Conservation (phyloP, 352 stramenopile species). For the Globisporangium recalcitrans region DNA sequence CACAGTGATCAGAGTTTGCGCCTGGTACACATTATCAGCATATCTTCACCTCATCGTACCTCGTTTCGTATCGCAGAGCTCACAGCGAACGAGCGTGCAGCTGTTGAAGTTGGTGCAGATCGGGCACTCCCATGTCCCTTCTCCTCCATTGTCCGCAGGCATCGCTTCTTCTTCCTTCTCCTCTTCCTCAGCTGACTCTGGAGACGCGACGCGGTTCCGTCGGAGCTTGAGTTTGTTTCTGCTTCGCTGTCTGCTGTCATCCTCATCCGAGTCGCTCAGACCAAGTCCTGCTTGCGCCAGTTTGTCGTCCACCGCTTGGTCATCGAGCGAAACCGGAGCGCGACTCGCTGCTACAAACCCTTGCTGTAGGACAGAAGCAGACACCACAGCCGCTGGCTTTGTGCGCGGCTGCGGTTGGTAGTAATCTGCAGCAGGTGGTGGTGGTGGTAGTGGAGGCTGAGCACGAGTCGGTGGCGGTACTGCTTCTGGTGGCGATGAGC, state of each 20-base stretch:
- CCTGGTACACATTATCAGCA: too few species aligned
- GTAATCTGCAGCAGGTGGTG: background rate
- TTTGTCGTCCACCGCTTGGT: constrained; percentile 30
- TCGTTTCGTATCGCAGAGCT: constrained; percentile 46
- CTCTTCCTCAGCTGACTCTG: constrained; percentile 11
- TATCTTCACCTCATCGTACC: background rate
- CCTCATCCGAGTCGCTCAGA: constrained; percentile 49
- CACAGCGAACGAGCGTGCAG: constrained; percentile 27
- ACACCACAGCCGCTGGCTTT: background rate
- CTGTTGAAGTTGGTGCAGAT: constrained; percentile 62
- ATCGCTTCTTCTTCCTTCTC: constrained; percentile 9
- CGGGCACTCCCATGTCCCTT: constrained; percentile 25
- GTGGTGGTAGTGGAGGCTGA: background rate
- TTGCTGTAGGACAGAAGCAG: constrained; percentile 6
- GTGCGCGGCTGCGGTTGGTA: background rate
- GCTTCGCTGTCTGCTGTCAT: constrained; percentile 16
- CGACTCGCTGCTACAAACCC: constrained; percentile 13
- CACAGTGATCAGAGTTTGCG: background rate
- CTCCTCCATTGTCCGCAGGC: background rate
- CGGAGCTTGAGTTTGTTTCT: constrained; percentile 11
- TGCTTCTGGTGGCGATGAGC: constrained; percentile 2
- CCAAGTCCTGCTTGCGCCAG: constrained; percentile 41
- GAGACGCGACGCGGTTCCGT: constrained; percentile 5
- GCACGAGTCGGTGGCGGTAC: background rate
- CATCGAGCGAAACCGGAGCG: constrained; percentile 15